Evolutionary conservation across 345 rosid genomes (phyloP).

Genomic region (Populus deltoides): DNA sequence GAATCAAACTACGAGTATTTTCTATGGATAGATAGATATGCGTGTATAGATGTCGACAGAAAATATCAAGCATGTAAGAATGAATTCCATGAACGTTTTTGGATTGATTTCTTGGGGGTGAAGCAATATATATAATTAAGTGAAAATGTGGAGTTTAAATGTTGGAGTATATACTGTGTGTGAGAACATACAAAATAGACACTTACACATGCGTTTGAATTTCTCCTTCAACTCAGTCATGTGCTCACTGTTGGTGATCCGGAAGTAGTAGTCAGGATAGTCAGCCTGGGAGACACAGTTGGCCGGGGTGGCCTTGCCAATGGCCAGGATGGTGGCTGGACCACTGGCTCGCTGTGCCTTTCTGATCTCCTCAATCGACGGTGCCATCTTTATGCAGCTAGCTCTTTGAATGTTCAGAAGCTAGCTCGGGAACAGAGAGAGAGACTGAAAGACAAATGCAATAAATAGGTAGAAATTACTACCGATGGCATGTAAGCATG

Average conservation of each 20-base stretch:
- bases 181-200: too few relatives aligned
- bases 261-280: conserved; percentile 20
- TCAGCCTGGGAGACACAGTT: conserved; percentile 16
- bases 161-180: too few relatives aligned
- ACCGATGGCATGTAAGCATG: too few relatives aligned
- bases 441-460: not conserved
- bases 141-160: not conserved
- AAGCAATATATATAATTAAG: too few relatives aligned
- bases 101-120: too few relatives aligned
- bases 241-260: conserved; percentile 22
- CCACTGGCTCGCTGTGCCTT: conserved; percentile 15
- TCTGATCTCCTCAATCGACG: conserved; percentile 16
- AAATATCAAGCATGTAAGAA: too few relatives aligned
- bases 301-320: conserved; percentile 24
- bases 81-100: too few relatives aligned
- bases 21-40: too few relatives aligned
- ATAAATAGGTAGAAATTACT: not conserved
- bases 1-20: too few relatives aligned
- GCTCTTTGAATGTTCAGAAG: not conserved
- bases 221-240: conserved; percentile 21
- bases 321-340: conserved; percentile 22
- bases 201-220: conserved; percentile 24
- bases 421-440: not conserved
- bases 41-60: too few relatives aligned
- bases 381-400: not conserved